Evolutionary conservation across 768 basidiomycete genomes (phyloP).

Genomic region (Amanita molliuscula): DNA sequence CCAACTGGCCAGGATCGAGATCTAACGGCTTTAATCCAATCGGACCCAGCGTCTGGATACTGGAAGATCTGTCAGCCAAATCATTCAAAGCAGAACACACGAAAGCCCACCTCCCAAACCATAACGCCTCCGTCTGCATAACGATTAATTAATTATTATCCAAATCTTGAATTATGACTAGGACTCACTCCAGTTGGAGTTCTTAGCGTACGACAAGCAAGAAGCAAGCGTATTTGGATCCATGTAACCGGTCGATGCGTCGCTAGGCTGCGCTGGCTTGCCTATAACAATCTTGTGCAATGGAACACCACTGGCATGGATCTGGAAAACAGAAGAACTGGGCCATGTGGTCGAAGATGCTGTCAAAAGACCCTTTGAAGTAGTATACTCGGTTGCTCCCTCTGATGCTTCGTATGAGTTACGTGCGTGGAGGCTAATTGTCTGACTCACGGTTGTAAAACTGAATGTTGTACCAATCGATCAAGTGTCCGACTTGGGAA

Average conservation of each 20-base stretch:
- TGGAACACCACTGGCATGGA: constrained; percentile 36
- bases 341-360: constrained; percentile 44
- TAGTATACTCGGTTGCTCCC: constrained; percentile 41
- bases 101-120: neutral
- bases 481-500: constrained; percentile 38
- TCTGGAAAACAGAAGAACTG: constrained; percentile 37
- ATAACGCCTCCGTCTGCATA: neutral
- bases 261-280: constrained; percentile 36
- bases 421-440: neutral
- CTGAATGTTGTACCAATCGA: constrained; percentile 56
- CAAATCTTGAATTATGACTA: neutral
- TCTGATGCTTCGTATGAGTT: constrained; percentile 19
- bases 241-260: constrained; percentile 45
- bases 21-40: neutral
- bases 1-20: neutral
- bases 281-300: constrained; percentile 55
- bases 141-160: neutral
- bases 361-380: constrained; percentile 40
- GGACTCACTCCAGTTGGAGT: constrained; percentile 43
- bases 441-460: constrained; percentile 22
- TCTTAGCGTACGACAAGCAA: constrained; percentile 42
- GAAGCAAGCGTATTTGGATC: constrained; percentile 32
- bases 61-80: neutral
- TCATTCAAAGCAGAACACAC: neutral
- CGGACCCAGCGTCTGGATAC: neutral